Conservation (phyloP, 352 stramenopile species). For the Elongisporangium prolatum region DNA sequence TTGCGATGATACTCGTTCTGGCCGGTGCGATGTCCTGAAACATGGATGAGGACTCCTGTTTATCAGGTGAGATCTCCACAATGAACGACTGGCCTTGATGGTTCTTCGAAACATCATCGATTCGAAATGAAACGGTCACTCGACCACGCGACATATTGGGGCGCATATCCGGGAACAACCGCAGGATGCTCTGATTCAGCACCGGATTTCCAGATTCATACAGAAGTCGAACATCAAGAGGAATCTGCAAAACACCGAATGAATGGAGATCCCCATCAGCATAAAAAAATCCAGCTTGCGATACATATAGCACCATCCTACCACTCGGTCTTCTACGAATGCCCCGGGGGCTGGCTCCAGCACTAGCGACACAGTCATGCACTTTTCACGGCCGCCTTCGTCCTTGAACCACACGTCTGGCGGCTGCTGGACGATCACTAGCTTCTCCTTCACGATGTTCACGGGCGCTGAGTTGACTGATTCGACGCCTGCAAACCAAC, state of each 20-base stretch:
- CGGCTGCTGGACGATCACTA: constrained; percentile 70
- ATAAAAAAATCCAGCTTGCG: background rate
- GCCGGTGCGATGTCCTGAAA: constrained; percentile 89
- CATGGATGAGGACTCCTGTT: constrained; percentile 73
- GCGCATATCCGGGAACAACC: constrained; percentile 78
- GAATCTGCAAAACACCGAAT: constrained; percentile 16
- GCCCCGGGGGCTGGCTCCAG: constrained; percentile 69
- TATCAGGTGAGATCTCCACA: constrained; percentile 87
- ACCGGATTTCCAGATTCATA: constrained; percentile 86
- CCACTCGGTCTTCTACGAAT: constrained; percentile 56
- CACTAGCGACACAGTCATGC: constrained; percentile 86
- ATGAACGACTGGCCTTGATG: constrained; percentile 94
- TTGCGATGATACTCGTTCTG: constrained; percentile 85
- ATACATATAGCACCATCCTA: constrained; percentile 14
- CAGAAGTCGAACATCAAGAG: constrained; percentile 61
- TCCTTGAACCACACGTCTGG: constrained; percentile 96
- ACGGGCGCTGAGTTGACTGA: constrained; percentile 61
- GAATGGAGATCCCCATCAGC: background rate
- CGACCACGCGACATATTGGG: constrained; percentile 86
- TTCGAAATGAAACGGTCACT: constrained; percentile 89
- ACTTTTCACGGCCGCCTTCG: constrained; percentile 94
- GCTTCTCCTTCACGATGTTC: constrained; percentile 72
- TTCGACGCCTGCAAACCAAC: constrained; percentile 33
- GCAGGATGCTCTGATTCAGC: constrained; percentile 89
- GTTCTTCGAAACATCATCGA: constrained; percentile 97